These are phyloP conservation scores for Penicillium turbatum DNA, from an alignment of 495 filamentous ascomycete species.

Conservation along the genomic window DNA sequence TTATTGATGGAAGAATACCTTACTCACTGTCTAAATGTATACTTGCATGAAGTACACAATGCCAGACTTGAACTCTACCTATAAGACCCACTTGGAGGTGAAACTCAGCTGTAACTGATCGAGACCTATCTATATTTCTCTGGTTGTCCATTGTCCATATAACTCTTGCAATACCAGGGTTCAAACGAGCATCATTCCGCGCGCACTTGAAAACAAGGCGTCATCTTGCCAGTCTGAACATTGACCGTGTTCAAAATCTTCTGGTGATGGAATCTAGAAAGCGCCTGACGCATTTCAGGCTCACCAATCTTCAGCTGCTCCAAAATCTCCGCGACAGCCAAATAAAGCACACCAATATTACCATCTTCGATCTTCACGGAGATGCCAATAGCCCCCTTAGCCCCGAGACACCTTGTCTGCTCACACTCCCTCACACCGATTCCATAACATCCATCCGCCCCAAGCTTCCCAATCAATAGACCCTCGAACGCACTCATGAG, in stretches of 20 bases:
- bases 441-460: constrained; percentile 39
- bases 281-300: constrained; percentile 10
- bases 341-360: constrained; percentile 30
- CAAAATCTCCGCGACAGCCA: constrained; percentile 35
- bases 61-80: no score
- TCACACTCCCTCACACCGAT: constrained; percentile 31
- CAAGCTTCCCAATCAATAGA: constrained; percentile 33
- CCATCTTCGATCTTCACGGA: constrained; percentile 43
- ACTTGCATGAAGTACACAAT: no score
- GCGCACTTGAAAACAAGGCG: not conserved
- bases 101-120: no score
- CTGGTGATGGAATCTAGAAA: constrained; percentile 26
- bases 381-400: constrained; percentile 30
- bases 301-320: constrained; percentile 32
- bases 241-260: constrained; percentile 34
- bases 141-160: no score
- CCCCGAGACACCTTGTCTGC: constrained; percentile 27
- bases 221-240: constrained; percentile 4
- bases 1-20: not conserved
- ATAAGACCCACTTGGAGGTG: no score
- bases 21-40: no score
- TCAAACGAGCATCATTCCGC: not conserved
- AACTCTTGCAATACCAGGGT: no score
- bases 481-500: constrained; percentile 31
- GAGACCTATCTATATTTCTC: no score